A percentile compares a stretch with the other conserved stretches of the same genome.
These are phyloP conservation scores for Suillus discolor DNA, from an alignment of 768 basidiomycete genomes.

Conservation along the genomic window DNA sequence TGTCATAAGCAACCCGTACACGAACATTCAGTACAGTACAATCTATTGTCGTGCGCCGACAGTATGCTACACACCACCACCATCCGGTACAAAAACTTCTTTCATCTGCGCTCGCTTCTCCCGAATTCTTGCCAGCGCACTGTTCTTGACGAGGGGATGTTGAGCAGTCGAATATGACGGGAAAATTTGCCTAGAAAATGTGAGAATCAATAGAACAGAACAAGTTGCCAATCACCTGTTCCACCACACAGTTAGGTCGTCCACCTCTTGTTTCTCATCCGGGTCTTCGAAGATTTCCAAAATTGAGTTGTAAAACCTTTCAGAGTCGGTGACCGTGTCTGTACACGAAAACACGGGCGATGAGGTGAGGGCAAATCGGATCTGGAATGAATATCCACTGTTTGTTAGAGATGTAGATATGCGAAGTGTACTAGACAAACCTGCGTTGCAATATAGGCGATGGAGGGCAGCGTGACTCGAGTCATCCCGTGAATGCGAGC, in stretches of 20 bases:
- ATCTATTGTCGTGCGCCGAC: no score
- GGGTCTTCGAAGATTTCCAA: constrained; percentile 23
- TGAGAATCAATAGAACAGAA: not conserved
- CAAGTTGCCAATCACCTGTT: constrained; percentile 12
- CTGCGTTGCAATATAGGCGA: constrained; percentile 26
- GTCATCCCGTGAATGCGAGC: constrained; percentile 21
- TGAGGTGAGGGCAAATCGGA: constrained; percentile 20
- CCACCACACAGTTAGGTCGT: constrained; percentile 22
- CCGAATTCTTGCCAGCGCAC: constrained; percentile 7
- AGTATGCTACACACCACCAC: not conserved
- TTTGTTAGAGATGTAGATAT: not conserved
- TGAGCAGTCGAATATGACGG: constrained; percentile 5
- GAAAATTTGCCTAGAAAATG: constrained; percentile 12
- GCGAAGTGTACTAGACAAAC: constrained; percentile 8
- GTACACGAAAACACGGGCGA: constrained; percentile 19
- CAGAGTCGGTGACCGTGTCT: constrained; percentile 25
- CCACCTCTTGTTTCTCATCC: constrained; percentile 22
- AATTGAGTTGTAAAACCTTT: constrained; percentile 25
- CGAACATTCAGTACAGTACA: no score
- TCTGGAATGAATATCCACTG: constrained; percentile 9
- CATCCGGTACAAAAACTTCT: not conserved
- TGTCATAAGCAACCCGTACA: no score
- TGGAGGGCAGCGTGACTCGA: constrained; percentile 16
- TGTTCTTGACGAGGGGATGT: constrained; percentile 3
- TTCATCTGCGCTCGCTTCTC: constrained; percentile 6